These are phyloP conservation scores for Pestalotiopsis sp. DNA, from an alignment of 2,329 filamentous ascomycete genomes.

Conservation along the genomic window DNA sequence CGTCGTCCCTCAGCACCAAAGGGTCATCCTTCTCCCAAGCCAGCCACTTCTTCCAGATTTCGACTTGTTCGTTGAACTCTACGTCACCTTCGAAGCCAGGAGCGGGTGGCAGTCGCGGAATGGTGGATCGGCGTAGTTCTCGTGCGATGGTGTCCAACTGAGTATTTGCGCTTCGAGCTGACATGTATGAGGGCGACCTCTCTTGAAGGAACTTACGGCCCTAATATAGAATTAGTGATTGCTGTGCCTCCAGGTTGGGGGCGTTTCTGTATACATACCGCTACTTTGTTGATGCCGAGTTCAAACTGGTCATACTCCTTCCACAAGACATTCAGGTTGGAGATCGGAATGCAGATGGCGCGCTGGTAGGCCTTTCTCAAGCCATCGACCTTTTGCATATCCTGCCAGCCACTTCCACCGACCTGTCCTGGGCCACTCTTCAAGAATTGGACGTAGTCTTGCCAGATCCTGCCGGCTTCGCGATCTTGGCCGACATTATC, in stretches of 20 bases:
- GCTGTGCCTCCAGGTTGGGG: not conserved
- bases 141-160: constrained; percentile 87
- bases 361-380: constrained; percentile 90
- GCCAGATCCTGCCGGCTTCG: constrained; percentile 87
- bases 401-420: constrained; percentile 88
- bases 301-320: constrained; percentile 98
- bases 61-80: constrained; percentile 81
- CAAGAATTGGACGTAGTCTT: constrained; percentile 92
- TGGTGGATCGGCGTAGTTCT: constrained; percentile 71
- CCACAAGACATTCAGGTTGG: constrained; percentile 82
- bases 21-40: constrained; percentile 94
- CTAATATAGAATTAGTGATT: constrained; percentile 40
- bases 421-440: constrained; percentile 83
- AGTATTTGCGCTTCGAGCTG: constrained; percentile 85
- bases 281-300: constrained; percentile 88
- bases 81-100: constrained; percentile 84
- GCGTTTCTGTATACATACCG: constrained; percentile 48
- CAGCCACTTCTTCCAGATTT: constrained; percentile 92
- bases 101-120: constrained; percentile 80
- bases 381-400: constrained; percentile 96
- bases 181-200: constrained; percentile 92
- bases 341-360: constrained; percentile 83
- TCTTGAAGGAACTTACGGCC: constrained; percentile 95
- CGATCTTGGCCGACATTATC: constrained; percentile 88
- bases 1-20: constrained; percentile 80